Evolutionary conservation across 2,329 filamentous ascomycete genomes (phyloP).

Genomic region (Acrodontium crateriforme): DNA sequence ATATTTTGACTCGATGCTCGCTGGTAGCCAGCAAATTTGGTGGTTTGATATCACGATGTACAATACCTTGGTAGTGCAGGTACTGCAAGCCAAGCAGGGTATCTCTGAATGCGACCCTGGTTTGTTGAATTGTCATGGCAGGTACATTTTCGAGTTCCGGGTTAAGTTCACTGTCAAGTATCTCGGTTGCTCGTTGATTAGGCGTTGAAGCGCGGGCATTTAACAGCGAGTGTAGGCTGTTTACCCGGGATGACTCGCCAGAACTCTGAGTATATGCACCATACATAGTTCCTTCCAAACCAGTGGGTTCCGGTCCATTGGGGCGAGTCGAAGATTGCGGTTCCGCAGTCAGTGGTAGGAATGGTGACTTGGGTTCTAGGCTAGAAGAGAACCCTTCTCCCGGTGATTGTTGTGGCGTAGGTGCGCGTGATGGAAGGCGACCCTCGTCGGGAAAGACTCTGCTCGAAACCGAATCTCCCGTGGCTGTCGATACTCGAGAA

Average conservation of each 20-base stretch:
- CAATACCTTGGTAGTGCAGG: constrained; percentile 44
- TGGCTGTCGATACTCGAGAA: constrained; percentile 24
- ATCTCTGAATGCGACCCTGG: constrained; percentile 76
- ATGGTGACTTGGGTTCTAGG: constrained; percentile 1
- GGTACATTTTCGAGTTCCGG: constrained; percentile 91
- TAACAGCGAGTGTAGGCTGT: constrained; percentile 59
- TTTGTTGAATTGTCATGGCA: constrained; percentile 74
- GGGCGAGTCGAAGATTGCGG: too few relatives aligned
- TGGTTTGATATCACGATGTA: constrained; percentile 39
- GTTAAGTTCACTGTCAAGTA: constrained; percentile 51
- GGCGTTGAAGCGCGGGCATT: constrained; percentile 28
- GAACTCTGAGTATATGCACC: constrained; percentile 46
- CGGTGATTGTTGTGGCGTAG: constrained; percentile 11
- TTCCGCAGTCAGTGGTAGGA: constrained; percentile 16
- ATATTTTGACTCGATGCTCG: constrained; percentile 86
- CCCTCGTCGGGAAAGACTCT: constrained; percentile 6
- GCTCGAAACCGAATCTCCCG: constrained; percentile 12
- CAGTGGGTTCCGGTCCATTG: too few relatives aligned
- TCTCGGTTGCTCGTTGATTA: constrained; percentile 29
- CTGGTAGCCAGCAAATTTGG: constrained; percentile 82
- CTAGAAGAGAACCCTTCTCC: constrained; percentile 4
- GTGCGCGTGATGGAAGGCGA: constrained; percentile 14
- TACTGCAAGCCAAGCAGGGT: constrained; percentile 90
- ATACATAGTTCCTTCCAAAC: constrained; percentile 65
- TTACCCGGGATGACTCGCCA: constrained; percentile 41